phyloP scores from a whole-genome alignment of 2,329 filamentous ascomycete genomes.

The Fusarium redolens region DNA sequence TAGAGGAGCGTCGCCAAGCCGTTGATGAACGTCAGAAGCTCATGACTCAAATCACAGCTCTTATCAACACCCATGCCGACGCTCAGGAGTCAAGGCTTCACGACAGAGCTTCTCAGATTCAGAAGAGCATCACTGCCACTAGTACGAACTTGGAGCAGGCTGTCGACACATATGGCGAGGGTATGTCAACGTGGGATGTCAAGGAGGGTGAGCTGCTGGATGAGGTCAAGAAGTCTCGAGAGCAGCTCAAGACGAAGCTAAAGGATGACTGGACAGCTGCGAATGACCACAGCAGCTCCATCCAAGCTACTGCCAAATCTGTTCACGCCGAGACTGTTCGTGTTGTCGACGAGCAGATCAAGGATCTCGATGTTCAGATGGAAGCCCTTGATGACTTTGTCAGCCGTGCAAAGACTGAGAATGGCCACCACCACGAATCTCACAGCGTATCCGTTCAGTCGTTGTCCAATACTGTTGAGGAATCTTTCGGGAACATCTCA shows the following conservation, averaged over 20 bases:
- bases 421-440: slow-evolving; percentile 78
- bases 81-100: slow-evolving; percentile 78
- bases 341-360: slow-evolving; percentile 90
- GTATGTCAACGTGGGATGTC: slow-evolving; percentile 79
- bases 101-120: slow-evolving; percentile 70
- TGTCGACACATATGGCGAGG: slow-evolving; percentile 72
- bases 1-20: slow-evolving; percentile 80
- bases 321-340: slow-evolving; percentile 91
- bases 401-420: slow-evolving; percentile 81
- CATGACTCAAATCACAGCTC: slow-evolving; percentile 78
- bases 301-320: slow-evolving; percentile 84
- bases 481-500: slow-evolving; percentile 78
- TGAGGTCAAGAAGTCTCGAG: slow-evolving; percentile 77
- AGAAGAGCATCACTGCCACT: slow-evolving; percentile 71
- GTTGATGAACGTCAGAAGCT: slow-evolving; percentile 79
- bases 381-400: slow-evolving; percentile 92
- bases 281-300: slow-evolving; percentile 82
- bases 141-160: slow-evolving; percentile 73
- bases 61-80: slow-evolving; percentile 80
- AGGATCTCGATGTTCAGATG: slow-evolving; percentile 89
- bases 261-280: slow-evolving; percentile 88
- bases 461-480: slow-evolving; percentile 75
- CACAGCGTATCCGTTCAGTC: slow-evolving; percentile 74
- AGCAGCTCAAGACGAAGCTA: slow-evolving; percentile 82
- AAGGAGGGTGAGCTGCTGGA: slow-evolving; percentile 77